Percentiles rank a stretch among this genome's conserved stretches.
phyloP scores from a whole-genome alignment of 2,329 filamentous ascomycete genomes.

The Botrytis porri region DNA sequence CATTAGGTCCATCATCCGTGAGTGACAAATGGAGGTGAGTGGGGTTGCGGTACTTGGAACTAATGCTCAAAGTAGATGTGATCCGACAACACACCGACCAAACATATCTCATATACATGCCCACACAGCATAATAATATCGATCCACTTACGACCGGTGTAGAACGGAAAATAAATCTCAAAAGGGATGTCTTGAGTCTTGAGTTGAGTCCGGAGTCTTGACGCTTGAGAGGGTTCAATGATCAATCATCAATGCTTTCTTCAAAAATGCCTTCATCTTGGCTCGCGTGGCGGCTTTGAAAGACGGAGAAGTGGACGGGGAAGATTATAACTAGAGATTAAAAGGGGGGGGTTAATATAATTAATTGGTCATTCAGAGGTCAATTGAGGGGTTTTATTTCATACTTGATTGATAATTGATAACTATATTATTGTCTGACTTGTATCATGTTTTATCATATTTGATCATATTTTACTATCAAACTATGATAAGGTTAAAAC shows the following conservation, averaged over 20 bases:
- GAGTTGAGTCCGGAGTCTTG: too few relatives aligned
- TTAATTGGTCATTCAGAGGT: background rate
- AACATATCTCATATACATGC: background rate
- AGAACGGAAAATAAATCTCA: background rate
- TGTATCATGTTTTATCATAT: background rate
- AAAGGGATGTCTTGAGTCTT: background rate
- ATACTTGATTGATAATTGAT: background rate
- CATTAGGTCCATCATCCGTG: background rate
- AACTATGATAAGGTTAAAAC: too few relatives aligned
- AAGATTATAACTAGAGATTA: background rate
- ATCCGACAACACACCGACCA: background rate
- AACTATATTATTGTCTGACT: too few relatives aligned
- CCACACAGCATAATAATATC: background rate
- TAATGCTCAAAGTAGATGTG: constrained; percentile 9
- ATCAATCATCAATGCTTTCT: background rate
- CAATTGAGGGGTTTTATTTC: background rate
- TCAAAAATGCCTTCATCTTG: background rate
- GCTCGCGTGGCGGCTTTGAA: background rate
- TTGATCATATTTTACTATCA: too few relatives aligned
- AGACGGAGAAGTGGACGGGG: background rate
- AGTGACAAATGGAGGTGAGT: background rate
- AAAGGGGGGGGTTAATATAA: too few relatives aligned
- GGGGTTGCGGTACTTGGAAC: background rate
- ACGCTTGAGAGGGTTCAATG: background rate
- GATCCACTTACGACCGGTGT: background rate